Base-by-base conservation (phyloP, 1,139 yeast genomes). In the Hanseniaspora sp. region DNA sequence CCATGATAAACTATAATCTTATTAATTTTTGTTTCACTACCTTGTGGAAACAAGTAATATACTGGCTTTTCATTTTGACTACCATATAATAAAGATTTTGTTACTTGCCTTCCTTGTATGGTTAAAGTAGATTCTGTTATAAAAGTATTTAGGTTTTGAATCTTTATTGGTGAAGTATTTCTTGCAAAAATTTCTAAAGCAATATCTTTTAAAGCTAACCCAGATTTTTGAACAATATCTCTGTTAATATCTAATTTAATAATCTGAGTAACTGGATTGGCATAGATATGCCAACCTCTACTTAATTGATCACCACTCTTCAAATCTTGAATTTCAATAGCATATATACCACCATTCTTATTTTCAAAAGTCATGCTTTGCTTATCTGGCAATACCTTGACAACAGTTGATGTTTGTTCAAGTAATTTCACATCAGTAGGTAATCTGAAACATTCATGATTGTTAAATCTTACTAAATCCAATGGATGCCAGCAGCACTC, bases 401-500 rank as follows among this genome's bases (percentile, higher is more conserved):
- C 35, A 13, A 18, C 31, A 7, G 54, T 51, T 2, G 54, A 51
- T 15, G 39, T 29, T 44, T 49, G 31, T 5, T 37, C 38, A n/a
- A 23, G 15, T 5, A 44, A 40, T 11, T 23, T 33, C 1, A 11
- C 29, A 51, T 51, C 54, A 31, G n/a, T 15, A 0, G 95, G 94
- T 33, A 85, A 66, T 2, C 82, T 69, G 67, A 90, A 90, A 0
- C 86, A 78, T 6, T 85, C 95, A 67, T 92, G 97, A 64, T 78
- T 79, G 48, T 87, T 69, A 65, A 84, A 92, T 62, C 96, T 74
- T 53, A 86, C 63, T 48, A 85, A 67, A 66, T 92, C 98, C 56
- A 86, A 70, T 57, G 86, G 75, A 66, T 90, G 83, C 97, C 97
- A 92, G 37, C 80, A 82, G 63, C 96, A 90, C 58, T 78, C 83